phyloP scores from a whole-genome alignment of 768 basidiomycete genomes.

The Lactarius pseudohatsudake region DNA sequence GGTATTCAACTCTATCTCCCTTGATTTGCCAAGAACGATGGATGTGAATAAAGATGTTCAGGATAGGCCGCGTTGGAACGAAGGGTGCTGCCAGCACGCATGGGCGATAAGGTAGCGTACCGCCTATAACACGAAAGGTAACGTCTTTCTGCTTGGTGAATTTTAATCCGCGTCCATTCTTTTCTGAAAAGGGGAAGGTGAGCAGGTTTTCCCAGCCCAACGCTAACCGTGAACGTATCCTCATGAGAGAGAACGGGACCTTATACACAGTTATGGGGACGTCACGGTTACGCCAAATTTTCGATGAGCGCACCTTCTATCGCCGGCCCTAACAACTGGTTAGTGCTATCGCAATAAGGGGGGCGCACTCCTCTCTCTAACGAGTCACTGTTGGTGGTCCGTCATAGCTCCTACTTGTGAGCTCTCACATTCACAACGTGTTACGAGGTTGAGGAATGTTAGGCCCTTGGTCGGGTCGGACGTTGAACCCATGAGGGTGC shows the following conservation, averaged over 20 bases:
- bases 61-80: constrained; percentile 18
- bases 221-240: constrained; percentile 1
- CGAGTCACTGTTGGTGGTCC: neutral
- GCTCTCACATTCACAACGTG: neutral
- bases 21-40: constrained; percentile 9
- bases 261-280: neutral
- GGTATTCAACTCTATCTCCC: constrained; percentile 2
- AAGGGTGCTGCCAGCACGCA: constrained; percentile 7
- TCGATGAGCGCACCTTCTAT: constrained; percentile 8
- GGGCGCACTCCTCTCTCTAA: constrained; percentile 10
- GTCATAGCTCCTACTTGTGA: neutral
- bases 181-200: neutral
- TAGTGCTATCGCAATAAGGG: constrained; percentile 10
- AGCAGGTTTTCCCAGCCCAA: neutral
- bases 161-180: neutral
- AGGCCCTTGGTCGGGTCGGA: neutral
- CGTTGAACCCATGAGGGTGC: neutral
- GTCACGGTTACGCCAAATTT: neutral
- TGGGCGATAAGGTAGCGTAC: neutral
- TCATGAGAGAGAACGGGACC: constrained; percentile 7
- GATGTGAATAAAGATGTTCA: constrained; percentile 9
- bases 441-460: neutral
- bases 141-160: constrained; percentile 15
- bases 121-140: constrained; percentile 16
- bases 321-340: constrained; percentile 9